Evolutionary conservation across 176 grass and related monocot genomes (phyloP).

Genomic region (Poa annua): DNA sequence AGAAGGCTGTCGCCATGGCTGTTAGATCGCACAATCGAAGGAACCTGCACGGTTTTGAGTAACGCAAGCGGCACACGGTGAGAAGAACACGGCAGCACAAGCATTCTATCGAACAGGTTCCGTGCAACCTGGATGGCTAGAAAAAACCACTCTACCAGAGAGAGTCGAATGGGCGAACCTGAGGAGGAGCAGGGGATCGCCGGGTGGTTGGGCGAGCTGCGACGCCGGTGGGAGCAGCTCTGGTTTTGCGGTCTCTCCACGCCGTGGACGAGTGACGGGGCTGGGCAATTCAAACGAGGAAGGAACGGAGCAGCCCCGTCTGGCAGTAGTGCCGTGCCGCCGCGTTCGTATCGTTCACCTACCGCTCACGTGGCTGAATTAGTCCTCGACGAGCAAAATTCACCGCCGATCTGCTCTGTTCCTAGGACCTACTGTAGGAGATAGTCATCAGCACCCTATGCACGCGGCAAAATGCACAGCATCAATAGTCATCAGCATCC

Average conservation of each 20-base stretch:
- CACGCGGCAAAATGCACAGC: too few species aligned
- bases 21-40: background rate
- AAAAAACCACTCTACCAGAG: background rate
- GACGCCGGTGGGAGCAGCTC: background rate
- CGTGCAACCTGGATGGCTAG: background rate
- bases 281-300: background rate
- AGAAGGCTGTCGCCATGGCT: background rate
- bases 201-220: background rate
- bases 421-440: too few species aligned
- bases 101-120: constrained; percentile 11
- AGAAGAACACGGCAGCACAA: background rate
- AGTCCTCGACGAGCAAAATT: background rate
- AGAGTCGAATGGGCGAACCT: background rate
- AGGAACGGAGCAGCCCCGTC: background rate
- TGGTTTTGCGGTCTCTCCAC: background rate
- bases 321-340: background rate
- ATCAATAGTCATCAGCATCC: too few species aligned
- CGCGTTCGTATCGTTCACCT: background rate
- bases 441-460: too few species aligned
- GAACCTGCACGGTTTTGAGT: background rate
- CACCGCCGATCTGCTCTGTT: background rate
- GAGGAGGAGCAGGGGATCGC: background rate
- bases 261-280: background rate
- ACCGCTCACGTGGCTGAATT: background rate
- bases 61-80: background rate